A percentile compares a stretch with the other conserved stretches of the same genome.
phyloP scores from a whole-genome alignment of 2,329 filamentous ascomycete genomes.

The Rachicladosporium sp. region DNA sequence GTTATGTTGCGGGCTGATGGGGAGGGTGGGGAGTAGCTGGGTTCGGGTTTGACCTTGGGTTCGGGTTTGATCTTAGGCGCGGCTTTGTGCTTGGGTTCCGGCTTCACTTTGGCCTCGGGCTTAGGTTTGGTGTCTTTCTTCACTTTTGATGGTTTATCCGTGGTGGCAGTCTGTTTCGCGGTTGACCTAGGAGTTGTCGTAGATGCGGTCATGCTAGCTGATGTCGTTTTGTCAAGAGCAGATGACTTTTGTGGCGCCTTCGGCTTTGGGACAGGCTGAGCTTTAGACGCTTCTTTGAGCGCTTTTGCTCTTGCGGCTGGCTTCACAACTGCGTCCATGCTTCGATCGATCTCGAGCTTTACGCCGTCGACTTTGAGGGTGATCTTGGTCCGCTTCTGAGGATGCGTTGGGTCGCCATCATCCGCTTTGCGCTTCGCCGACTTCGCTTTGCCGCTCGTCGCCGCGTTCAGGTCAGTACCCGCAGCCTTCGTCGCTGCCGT shows the following conservation, averaged over 20 bases:
- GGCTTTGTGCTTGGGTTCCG: conserved; percentile 5
- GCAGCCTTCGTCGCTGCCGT: conserved; percentile 6
- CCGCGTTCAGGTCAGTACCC: too few species aligned
- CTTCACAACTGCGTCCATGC: conserved; percentile 1
- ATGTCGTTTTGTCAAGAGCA: not conserved
- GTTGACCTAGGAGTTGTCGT: too few species aligned
- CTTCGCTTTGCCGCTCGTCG: conserved; percentile 1
- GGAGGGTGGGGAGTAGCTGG: not conserved
- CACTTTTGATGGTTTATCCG: too few species aligned
- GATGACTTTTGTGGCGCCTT: not conserved
- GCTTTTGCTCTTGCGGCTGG: conserved; percentile 7
- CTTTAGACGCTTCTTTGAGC: too few species aligned
- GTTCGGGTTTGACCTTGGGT: conserved; percentile 6
- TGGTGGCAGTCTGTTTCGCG: too few species aligned
- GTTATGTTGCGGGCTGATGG: conserved; percentile 26
- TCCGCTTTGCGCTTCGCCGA: conserved; percentile 13
- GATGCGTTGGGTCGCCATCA: conserved; percentile 8
- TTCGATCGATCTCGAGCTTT: conserved; percentile 15
- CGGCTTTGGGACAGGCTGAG: too few species aligned
- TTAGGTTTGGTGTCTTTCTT: too few species aligned
- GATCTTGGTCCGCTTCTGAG: conserved; percentile 16
- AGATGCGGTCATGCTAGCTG: too few species aligned
- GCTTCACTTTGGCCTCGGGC: too few species aligned
- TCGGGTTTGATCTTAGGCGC: conserved; percentile 5
- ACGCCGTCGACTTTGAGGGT: conserved; percentile 15